Conservation (phyloP, 257 asterid species). For the Solanum peruvianum region DNA sequence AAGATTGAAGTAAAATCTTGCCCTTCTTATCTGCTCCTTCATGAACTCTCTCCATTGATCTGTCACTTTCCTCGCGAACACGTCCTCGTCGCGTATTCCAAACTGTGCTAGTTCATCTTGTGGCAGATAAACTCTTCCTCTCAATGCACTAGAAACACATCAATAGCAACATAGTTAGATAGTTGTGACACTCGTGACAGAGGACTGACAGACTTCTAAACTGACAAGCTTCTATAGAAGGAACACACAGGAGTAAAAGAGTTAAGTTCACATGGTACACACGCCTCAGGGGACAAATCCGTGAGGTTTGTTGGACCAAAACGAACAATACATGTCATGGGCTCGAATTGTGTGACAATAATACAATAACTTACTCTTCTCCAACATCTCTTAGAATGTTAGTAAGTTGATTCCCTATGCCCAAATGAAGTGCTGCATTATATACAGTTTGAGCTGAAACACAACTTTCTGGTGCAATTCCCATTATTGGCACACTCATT, state of each 20-base stretch:
- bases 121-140: constrained; percentile 85
- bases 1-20: constrained; percentile 56
- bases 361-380: constrained; percentile 47
- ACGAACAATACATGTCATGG: not conserved
- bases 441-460: constrained; percentile 41
- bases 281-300: not conserved
- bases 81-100: constrained; percentile 49
- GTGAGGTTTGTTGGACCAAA: not conserved
- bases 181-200: not conserved
- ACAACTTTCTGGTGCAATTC: constrained; percentile 62
- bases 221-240: not conserved
- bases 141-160: constrained; percentile 32
- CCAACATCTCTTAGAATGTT: constrained; percentile 83
- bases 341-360: not conserved
- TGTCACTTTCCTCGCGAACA: constrained; percentile 49
- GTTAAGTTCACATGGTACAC: not conserved
- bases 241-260: not conserved
- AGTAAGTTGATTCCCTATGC: constrained; percentile 71
- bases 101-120: constrained; percentile 62
- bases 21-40: constrained; percentile 68
- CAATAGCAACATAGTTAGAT: not conserved
- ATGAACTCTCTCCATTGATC: constrained; percentile 68
- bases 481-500: constrained; percentile 86
- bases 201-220: not conserved
- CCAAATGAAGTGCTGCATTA: constrained; percentile 47